Evolutionary conservation across 1,139 yeast species (phyloP).

Genomic region (Hyphopichia buzzinii): DNA sequence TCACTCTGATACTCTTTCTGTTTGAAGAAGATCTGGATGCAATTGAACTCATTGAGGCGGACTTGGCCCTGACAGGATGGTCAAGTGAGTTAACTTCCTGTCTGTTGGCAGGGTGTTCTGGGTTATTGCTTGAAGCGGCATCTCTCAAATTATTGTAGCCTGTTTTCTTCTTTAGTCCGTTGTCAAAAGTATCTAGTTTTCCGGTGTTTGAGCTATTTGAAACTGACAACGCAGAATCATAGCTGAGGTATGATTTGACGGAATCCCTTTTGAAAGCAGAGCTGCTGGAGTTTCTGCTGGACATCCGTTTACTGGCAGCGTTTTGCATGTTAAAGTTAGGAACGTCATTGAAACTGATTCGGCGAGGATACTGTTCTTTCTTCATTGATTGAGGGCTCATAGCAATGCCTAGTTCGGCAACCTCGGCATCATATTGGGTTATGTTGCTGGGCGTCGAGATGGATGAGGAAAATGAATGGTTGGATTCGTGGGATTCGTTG

Average conservation of each 20-base stretch:
- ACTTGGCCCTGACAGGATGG: conserved; percentile 18
- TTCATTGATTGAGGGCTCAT: conserved; percentile 39
- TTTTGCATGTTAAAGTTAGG: conserved; percentile 9
- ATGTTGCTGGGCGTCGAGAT: conserved; percentile 43
- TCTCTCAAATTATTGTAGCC: conserved; percentile 37
- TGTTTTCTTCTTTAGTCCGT: conserved; percentile 31
- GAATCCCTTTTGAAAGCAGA: conserved; percentile 38
- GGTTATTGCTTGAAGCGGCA: neutral
- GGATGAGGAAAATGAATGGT: conserved; percentile 26
- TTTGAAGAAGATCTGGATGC: conserved; percentile 25
- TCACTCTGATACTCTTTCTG: conserved; percentile 34
- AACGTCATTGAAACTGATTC: conserved; percentile 28
- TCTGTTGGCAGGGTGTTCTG: neutral
- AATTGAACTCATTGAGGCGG: conserved; percentile 22
- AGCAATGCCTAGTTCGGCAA: conserved; percentile 46
- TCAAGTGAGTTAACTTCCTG: conserved; percentile 19
- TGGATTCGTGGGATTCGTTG: conserved; percentile 8
- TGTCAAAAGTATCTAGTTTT: conserved; percentile 11
- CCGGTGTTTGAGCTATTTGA: conserved; percentile 23
- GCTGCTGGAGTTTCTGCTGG: conserved; percentile 25
- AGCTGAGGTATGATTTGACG: conserved; percentile 50
- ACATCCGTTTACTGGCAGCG: conserved; percentile 16
- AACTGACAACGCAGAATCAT: conserved; percentile 53
- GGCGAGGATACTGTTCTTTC: conserved; percentile 13
- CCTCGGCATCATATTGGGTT: conserved; percentile 42